These are phyloP conservation scores for Solanum hybrid DNA, from an alignment of 305 asterid species.

Conservation along the genomic window DNA sequence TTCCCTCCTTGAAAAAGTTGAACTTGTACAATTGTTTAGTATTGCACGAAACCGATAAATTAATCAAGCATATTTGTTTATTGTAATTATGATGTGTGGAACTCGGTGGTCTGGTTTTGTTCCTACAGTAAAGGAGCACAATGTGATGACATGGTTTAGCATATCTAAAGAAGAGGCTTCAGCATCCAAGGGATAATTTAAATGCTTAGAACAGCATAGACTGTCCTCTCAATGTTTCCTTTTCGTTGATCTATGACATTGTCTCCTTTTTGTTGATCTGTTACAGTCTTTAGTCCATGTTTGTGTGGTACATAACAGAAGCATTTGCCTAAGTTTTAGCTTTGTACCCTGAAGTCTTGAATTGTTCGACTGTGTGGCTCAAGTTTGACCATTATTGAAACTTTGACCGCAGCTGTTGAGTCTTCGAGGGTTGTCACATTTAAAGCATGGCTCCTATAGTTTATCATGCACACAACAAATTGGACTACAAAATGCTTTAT, in stretches of 20 bases:
- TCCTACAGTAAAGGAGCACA: neutral
- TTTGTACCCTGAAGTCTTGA: neutral
- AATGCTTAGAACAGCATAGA: neutral
- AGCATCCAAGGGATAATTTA: neutral
- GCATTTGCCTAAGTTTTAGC: neutral
- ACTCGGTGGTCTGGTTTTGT: neutral
- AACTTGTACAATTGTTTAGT: neutral
- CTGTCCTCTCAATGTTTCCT: neutral
- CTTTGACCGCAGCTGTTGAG: neutral
- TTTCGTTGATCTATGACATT: neutral
- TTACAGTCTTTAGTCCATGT: neutral
- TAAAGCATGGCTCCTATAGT: neutral
- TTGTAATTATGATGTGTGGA: neutral
- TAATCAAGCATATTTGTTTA: neutral
- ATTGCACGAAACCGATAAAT: neutral
- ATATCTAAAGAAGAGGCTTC: neutral
- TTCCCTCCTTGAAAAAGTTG: neutral
- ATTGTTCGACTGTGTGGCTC: neutral
- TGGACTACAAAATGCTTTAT: neutral
- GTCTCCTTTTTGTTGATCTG: neutral
- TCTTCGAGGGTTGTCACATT: neutral
- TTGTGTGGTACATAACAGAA: neutral
- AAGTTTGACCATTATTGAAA: neutral
- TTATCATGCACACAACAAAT: neutral
- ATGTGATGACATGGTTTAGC: neutral